Evolutionary conservation across 805 yeast genomes (phyloP), one percentile per base, ranked within the genome.

Genomic region (Yueomyces sp.): DNA sequence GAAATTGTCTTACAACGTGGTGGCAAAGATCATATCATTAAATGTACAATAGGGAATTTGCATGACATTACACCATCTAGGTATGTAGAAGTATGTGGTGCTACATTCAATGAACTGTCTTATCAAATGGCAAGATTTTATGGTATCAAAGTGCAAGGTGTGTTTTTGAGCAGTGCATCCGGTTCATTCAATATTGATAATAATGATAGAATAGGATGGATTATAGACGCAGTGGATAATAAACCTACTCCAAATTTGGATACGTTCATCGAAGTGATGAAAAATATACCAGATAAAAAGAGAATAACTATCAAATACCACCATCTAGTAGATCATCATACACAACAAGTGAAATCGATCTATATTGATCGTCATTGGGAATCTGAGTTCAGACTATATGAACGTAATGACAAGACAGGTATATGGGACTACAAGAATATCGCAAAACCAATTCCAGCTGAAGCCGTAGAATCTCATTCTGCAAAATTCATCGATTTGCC

Each of bases 91-190:
- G 90, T 84, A 5, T 81, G 83, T 41, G 96, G 96, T 44, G 94
- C 94, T 1, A 74, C 85, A 0, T 85, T 87, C 64, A 86, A 87
- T 56, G 80, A 84, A 43, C 64, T 88, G 50, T 81, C 94, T 42
- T 88, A 88, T 59, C 96, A 88, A 62, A 70, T 87, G 65, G 96
- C 96, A 2, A 74, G 95, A 55, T 73, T 79, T 41, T 85, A 78
- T 55, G 85, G 88, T 32, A 73, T 87, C 31, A 92, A 95, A 0
- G 92, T 83, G 2, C 73, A 67, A 50, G 96, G 96, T 37, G 94
- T 88, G 1, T 86, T 76, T 57, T 70, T 85, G 37, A 80, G 81
- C 51, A 76, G 81, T 52, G 85, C 92, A 0, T 70, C 84, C 2
- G 90, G 90, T 0, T 79, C 90, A 0, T 86, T 88, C 63, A 74